phyloP scores from a whole-genome alignment of 2,329 filamentous ascomycete species.

The Talaromyces sp. region DNA sequence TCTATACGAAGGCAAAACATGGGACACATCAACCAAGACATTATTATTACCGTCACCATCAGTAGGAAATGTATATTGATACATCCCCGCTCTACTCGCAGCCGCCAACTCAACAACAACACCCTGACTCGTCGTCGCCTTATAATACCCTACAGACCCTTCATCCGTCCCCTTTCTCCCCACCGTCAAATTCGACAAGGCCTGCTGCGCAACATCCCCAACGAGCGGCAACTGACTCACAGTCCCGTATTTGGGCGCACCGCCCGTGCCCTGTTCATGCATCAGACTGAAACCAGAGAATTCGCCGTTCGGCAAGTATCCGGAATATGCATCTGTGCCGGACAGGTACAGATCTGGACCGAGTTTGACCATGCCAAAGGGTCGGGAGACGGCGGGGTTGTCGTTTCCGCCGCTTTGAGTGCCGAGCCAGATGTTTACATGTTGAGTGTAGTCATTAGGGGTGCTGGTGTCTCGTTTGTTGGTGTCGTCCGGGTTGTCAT shows the following conservation, averaged over 20 bases:
- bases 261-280: conserved; percentile 51
- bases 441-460: conserved; percentile 5
- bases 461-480: neutral
- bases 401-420: conserved; percentile 44
- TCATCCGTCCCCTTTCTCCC: conserved; percentile 49
- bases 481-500: neutral
- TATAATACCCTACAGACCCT: conserved; percentile 60
- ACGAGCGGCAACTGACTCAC: conserved; percentile 54
- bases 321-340: conserved; percentile 55
- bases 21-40: conserved; percentile 61
- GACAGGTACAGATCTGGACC: conserved; percentile 50
- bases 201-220: conserved; percentile 49
- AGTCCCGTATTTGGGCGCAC: conserved; percentile 45
- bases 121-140: conserved; percentile 53
- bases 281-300: conserved; percentile 50
- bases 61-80: conserved; percentile 59
- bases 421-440: conserved; percentile 9
- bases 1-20: conserved; percentile 58
- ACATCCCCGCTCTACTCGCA: conserved; percentile 57
- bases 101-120: conserved; percentile 61
- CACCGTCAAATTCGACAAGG: conserved; percentile 53
- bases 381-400: conserved; percentile 52
- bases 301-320: conserved; percentile 46
- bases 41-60: conserved; percentile 41
- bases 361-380: conserved; percentile 54